These are phyloP conservation scores for Cystobasidiaceae sp. DNA, from an alignment of 1,284 basidiomycete genomes.

Conservation along the genomic window DNA sequence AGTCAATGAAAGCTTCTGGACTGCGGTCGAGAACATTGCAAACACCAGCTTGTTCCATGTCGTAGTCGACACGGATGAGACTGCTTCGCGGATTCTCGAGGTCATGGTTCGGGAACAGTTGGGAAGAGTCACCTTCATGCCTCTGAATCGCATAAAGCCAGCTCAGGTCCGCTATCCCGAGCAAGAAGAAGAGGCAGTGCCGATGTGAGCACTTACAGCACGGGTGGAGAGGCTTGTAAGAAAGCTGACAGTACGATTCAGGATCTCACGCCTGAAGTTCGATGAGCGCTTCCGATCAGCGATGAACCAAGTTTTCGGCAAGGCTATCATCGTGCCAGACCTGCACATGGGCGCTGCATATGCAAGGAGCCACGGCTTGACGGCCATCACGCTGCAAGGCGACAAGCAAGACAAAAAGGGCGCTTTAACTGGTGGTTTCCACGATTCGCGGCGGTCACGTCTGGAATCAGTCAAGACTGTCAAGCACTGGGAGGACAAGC, in stretches of 20 bases:
- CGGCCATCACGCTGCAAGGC: conserved; percentile 94
- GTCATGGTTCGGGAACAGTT: conserved; percentile 86
- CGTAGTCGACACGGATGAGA: conserved; percentile 92
- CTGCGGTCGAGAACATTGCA: conserved; percentile 87
- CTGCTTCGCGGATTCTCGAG: conserved; percentile 79
- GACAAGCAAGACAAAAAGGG: conserved; percentile 98
- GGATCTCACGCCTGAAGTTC: conserved; percentile 68
- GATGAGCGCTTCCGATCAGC: conserved; percentile 69
- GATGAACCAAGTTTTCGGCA: conserved; percentile 96
- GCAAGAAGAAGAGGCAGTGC: conserved; percentile 76
- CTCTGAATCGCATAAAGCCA: conserved; percentile 89
- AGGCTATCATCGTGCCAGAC: conserved; percentile 90
- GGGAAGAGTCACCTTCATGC: conserved; percentile 97
- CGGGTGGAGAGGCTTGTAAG: no score
- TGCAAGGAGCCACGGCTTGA: conserved; percentile 87
- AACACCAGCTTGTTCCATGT: conserved; percentile 98
- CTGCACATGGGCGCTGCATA: conserved; percentile 89
- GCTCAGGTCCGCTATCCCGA: conserved; percentile 60
- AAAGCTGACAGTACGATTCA: no score
- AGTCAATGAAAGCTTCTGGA: conserved; percentile 87
- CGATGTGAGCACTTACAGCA: conserved; percentile 52
- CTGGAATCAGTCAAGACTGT: conserved; percentile 80
- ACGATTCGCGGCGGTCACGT: conserved; percentile 82
- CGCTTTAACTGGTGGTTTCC: conserved; percentile 89
- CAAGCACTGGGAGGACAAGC: conserved; percentile 68